Evolutionary conservation across 2,329 filamentous ascomycete genomes (phyloP).

Genomic region (Fusarium burgessii): DNA sequence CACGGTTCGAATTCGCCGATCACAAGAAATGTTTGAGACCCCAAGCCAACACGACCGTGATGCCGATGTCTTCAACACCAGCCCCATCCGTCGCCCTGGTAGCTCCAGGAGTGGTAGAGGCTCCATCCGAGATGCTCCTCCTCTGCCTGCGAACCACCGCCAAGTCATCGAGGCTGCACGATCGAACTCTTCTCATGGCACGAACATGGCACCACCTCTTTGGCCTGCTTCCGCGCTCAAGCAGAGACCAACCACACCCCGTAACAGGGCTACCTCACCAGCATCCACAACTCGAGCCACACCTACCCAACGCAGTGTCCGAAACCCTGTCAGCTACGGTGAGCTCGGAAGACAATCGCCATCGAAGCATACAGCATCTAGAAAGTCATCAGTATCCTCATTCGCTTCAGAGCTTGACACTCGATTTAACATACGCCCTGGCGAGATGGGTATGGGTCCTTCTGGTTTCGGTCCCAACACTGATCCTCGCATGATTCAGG

Average conservation of each 20-base stretch:
- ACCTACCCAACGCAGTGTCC: constrained; percentile 65
- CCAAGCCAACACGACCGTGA: constrained; percentile 55
- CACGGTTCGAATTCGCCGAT: constrained; percentile 59
- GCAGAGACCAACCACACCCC: constrained; percentile 71
- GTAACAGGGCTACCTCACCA: constrained; percentile 60
- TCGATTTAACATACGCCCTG: constrained; percentile 81
- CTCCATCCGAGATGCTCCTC: constrained; percentile 66
- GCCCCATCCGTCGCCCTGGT: constrained; percentile 67
- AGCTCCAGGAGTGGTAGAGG: constrained; percentile 76
- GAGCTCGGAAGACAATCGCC: constrained; percentile 63
- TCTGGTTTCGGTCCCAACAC: constrained; percentile 77
- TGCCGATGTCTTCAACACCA: constrained; percentile 54
- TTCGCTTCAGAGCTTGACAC: constrained; percentile 95
- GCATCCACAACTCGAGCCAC: constrained; percentile 64
- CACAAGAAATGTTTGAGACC: constrained; percentile 64
- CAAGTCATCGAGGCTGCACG: constrained; percentile 86
- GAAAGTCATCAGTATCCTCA: constrained; percentile 88
- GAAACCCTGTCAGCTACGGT: constrained; percentile 61
- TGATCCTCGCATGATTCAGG: constrained; percentile 98
- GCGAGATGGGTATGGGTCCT: constrained; percentile 65
- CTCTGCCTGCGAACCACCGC: constrained; percentile 84
- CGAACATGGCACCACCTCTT: constrained; percentile 84
- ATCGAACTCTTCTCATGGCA: constrained; percentile 63
- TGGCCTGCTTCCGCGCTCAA: constrained; percentile 80
- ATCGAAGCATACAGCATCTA: constrained; percentile 53